A percentile compares a stretch with the other conserved stretches of the same genome.
Evolutionary conservation across 257 asterid genomes (phyloP).

Genomic region (Fraxinus excelsior): DNA sequence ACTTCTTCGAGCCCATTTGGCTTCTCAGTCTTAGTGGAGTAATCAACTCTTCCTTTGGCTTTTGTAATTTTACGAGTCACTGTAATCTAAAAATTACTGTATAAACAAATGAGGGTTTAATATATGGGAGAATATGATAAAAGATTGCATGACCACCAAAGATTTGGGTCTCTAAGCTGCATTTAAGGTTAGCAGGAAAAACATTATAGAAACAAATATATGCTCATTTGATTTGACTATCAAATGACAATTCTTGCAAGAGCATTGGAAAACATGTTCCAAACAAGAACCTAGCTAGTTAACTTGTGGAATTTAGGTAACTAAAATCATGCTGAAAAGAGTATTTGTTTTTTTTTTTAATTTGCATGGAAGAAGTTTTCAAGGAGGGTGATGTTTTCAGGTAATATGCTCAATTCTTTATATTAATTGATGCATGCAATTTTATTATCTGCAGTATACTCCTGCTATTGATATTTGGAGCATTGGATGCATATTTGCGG

Average conservation of each 20-base stretch:
- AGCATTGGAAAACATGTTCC: background rate
- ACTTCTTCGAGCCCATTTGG: too few relatives aligned
- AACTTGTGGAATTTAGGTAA: background rate
- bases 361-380: background rate
- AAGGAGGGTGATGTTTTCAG: background rate
- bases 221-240: background rate
- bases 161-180: background rate
- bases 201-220: background rate
- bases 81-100: background rate
- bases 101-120: background rate
- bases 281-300: constrained; percentile 2
- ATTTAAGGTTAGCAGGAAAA: background rate
- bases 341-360: background rate
- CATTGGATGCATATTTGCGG: constrained; percentile 95
- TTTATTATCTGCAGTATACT: constrained; percentile 68
- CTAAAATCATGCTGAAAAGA: background rate
- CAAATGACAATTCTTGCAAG: background rate
- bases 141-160: background rate
- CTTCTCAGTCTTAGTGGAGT: too few relatives aligned
- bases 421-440: background rate
- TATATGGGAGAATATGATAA: background rate
- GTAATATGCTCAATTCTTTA: background rate
- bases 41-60: too few relatives aligned
- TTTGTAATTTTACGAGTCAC: too few relatives aligned
- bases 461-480: constrained; percentile 98